These are phyloP conservation scores for Dacryopinax spathularia DNA, from an alignment of 768 basidiomycete genomes.

Conservation along the genomic window DNA sequence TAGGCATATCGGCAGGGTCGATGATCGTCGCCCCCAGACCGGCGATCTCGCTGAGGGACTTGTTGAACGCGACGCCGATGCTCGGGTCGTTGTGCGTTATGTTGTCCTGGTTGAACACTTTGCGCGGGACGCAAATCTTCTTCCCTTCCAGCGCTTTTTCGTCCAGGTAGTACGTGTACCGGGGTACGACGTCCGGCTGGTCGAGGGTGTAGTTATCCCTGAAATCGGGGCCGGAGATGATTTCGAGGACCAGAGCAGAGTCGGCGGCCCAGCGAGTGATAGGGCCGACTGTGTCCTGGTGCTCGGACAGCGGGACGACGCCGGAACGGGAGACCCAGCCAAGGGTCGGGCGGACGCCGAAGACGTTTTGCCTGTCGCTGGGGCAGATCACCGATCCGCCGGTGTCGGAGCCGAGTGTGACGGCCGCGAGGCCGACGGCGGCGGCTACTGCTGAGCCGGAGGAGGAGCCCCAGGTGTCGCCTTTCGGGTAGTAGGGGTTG, in stretches of 20 bases:
- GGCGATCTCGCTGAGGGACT: background rate
- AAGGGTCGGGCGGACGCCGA: conserved; percentile 8
- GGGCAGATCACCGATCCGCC: conserved; percentile 10
- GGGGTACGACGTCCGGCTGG: conserved; percentile 26
- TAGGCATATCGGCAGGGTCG: background rate
- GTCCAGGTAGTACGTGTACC: conserved; percentile 21
- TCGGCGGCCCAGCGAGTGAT: conserved; percentile 41
- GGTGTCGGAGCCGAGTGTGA: conserved; percentile 7
- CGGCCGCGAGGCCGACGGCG: conserved; percentile 8
- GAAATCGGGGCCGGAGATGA: conserved; percentile 41
- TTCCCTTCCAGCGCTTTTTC: conserved; percentile 16
- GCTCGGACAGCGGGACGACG: conserved; percentile 42
- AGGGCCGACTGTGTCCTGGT: conserved; percentile 48
- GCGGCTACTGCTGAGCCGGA: conserved; percentile 9
- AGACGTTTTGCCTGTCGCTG: background rate
- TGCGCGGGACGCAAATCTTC: background rate
- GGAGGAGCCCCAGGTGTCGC: conserved; percentile 8
- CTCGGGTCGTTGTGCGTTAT: background rate
- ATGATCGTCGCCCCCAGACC: background rate
- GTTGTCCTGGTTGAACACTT: background rate
- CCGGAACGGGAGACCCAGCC: conserved; percentile 7
- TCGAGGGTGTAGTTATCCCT: conserved; percentile 42
- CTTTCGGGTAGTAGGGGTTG: conserved; percentile 9
- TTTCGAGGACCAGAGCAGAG: conserved; percentile 40
- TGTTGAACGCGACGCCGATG: background rate